A percentile compares a stretch with the other conserved stretches of the same genome.
phyloP scores from a whole-genome alignment of 2,329 filamentous ascomycete species.

The Colletotrichum lindemuthianum region DNA sequence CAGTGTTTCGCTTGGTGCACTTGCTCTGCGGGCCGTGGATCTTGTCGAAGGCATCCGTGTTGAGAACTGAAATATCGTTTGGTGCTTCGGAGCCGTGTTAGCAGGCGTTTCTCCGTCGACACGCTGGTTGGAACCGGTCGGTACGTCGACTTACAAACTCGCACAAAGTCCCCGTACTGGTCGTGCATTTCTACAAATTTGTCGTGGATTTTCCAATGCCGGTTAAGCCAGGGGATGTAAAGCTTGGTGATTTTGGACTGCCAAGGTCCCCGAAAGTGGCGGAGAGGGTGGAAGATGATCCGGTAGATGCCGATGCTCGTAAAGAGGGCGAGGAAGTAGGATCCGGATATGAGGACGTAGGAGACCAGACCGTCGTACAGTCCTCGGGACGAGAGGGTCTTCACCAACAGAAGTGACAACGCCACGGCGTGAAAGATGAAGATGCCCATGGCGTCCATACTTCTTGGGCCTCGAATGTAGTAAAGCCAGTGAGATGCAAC shows the following conservation, averaged over 20 bases:
- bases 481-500: conserved; percentile 33
- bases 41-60: conserved; percentile 33
- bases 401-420: conserved; percentile 4
- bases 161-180: conserved; percentile 36
- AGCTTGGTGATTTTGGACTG: conserved; percentile 34
- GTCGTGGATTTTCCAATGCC: conserved; percentile 25
- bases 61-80: conserved; percentile 38
- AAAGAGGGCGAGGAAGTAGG: conserved; percentile 40
- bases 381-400: not conserved
- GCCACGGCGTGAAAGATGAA: conserved; percentile 7
- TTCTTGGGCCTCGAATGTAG: conserved; percentile 22
- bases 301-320: conserved; percentile 39
- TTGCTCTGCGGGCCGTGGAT: conserved; percentile 39
- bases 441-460: conserved; percentile 1
- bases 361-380: not conserved
- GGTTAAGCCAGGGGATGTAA: conserved; percentile 24
- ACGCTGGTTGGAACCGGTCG: not conserved
- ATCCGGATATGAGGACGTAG: conserved; percentile 10
- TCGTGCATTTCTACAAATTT: conserved; percentile 15
- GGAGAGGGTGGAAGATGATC: conserved; percentile 34
- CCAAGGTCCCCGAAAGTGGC: conserved; percentile 36
- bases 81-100: conserved; percentile 26
- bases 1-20: conserved; percentile 36
- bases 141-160: conserved; percentile 33
- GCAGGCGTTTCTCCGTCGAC: not conserved